phyloP scores from a whole-genome alignment of 2,329 filamentous ascomycete species.

The Arthrobotrys entomopaga region DNA sequence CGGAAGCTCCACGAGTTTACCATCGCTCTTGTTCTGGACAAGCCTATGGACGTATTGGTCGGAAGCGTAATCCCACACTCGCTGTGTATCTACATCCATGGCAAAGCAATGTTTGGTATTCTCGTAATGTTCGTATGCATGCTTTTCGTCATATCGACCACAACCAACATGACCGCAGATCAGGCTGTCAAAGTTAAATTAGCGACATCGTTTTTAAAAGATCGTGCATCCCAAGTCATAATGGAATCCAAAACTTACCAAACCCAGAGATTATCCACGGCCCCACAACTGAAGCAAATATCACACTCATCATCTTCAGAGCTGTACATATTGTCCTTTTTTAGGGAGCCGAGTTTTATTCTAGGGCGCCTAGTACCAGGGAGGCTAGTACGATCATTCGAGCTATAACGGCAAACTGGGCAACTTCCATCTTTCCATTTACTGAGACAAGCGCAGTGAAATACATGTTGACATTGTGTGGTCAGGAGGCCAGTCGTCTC shows the following conservation, averaged over 20 bases:
- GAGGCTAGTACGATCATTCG: conserved; percentile 86
- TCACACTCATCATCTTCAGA: conserved; percentile 68
- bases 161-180: conserved; percentile 75
- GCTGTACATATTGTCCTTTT: conserved; percentile 43
- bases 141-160: conserved; percentile 87
- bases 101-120: conserved; percentile 77
- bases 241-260: conserved; percentile 52
- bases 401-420: conserved; percentile 90
- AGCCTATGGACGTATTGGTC: conserved; percentile 96
- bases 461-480: conserved; percentile 96
- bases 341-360: conserved; percentile 24
- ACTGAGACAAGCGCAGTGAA: conserved; percentile 94
- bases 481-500: conserved; percentile 94
- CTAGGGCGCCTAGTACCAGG: conserved; percentile 83
- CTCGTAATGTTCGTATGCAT: conserved; percentile 59
- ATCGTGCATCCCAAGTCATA: too few species aligned
- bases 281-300: conserved; percentile 58
- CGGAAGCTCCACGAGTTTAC: conserved; percentile 90
- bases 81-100: conserved; percentile 90
- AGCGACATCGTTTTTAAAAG: not conserved
- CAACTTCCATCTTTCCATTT: conserved; percentile 96
- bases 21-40: conserved; percentile 91
- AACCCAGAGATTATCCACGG: conserved; percentile 59
- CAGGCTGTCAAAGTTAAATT: conserved; percentile 43
- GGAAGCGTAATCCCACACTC: conserved; percentile 97